Conservation (phyloP, 331 rosid species). For the Malus hybrid region DNA sequence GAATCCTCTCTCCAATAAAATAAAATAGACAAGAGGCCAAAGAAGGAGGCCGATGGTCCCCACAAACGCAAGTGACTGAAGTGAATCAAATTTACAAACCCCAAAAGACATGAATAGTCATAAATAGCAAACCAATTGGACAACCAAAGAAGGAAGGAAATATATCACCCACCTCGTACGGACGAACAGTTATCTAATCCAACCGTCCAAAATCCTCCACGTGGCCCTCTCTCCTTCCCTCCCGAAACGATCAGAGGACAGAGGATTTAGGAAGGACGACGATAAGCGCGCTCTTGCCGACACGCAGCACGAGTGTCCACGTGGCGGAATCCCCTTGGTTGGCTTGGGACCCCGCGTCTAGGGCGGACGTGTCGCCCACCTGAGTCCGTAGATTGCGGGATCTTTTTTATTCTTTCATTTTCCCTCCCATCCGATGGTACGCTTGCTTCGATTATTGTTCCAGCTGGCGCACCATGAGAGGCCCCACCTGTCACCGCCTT, state of each 20-base stretch:
- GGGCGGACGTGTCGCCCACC: conserved; percentile 38
- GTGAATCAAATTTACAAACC: background rate
- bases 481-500: background rate
- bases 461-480: background rate
- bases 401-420: conserved; percentile 9
- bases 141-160: conserved; percentile 27
- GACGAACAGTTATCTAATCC: background rate
- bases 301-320: conserved; percentile 31
- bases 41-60: background rate
- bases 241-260: background rate
- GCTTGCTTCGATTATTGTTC: conserved; percentile 10
- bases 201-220: background rate
- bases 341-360: conserved; percentile 7
- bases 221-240: background rate
- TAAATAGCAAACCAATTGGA: conserved; percentile 13
- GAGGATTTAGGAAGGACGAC: background rate
- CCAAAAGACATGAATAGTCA: background rate
- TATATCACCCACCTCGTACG: background rate
- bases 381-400: conserved; percentile 42
- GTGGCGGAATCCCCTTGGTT: conserved; percentile 29
- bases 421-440: conserved; percentile 21
- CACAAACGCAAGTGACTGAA: background rate
- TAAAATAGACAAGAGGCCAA: background rate
- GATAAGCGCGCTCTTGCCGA: conserved; percentile 23
- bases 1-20: no score